Conservation (phyloP, 208 protist genomes). For the Trypanosoma scelopori region DNA sequence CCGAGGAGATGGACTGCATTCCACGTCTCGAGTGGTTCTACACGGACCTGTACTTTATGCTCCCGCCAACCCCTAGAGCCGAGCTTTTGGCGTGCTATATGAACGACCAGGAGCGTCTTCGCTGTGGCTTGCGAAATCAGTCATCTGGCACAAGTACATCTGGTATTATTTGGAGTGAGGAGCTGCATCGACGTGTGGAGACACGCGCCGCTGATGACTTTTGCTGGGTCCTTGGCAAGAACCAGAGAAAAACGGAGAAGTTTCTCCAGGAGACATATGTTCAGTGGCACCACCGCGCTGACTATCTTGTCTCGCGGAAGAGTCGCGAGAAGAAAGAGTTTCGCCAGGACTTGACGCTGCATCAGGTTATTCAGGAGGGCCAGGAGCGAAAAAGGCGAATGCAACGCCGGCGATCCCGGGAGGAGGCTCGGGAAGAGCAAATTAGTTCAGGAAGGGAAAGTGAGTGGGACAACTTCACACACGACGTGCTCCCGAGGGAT, state of each 20-base stretch:
- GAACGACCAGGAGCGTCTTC: conserved; percentile 83
- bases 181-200: conserved; percentile 62
- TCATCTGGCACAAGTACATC: conserved; percentile 60
- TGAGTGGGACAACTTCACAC: conserved; percentile 83
- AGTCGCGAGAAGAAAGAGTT: conserved; percentile 89
- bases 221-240: conserved; percentile 76
- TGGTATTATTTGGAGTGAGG: conserved; percentile 61
- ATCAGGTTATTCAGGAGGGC: conserved; percentile 76
- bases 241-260: conserved; percentile 73
- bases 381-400: conserved; percentile 87
- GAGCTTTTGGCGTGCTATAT: conserved; percentile 82
- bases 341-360: conserved; percentile 76
- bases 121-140: conserved; percentile 77
- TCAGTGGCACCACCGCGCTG: conserved; percentile 86
- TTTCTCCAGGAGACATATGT: conserved; percentile 85
- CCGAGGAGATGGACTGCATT: conserved; percentile 72
- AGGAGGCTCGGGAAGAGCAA: conserved; percentile 39
- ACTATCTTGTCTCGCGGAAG: conserved; percentile 85
- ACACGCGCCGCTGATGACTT: conserved; percentile 60
- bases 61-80: conserved; percentile 63
- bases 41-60: conserved; percentile 64
- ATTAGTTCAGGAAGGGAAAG: conserved; percentile 49
- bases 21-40: conserved; percentile 85
- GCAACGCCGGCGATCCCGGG: conserved; percentile 54
- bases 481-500: conserved; percentile 85